Percentiles rank a stretch among this genome's conserved stretches.
These are phyloP conservation scores for Terana coerulea DNA, from an alignment of 768 basidiomycete species.

Conservation along the genomic window DNA sequence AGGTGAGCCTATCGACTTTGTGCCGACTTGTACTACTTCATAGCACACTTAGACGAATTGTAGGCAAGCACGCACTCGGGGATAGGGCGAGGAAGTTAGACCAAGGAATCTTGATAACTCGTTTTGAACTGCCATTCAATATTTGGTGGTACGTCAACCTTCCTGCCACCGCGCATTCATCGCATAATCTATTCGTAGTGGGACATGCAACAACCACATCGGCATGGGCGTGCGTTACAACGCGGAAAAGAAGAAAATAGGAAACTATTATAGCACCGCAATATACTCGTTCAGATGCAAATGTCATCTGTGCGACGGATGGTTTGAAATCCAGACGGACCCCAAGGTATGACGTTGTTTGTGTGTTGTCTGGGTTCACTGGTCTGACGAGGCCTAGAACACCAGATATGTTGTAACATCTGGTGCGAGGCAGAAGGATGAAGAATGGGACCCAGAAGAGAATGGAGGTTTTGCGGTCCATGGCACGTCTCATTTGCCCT, in stretches of 20 bases:
- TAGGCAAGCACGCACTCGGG: constrained; percentile 92
- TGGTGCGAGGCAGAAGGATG: constrained; percentile 92
- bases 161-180: neutral
- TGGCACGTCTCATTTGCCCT: constrained; percentile 43
- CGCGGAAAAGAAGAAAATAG: constrained; percentile 97
- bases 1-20: constrained; percentile 38
- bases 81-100: constrained; percentile 93
- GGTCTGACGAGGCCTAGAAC: constrained; percentile 50
- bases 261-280: constrained; percentile 90
- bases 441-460: constrained; percentile 96
- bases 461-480: constrained; percentile 90
- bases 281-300: constrained; percentile 97
- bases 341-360: constrained; percentile 63
- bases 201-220: constrained; percentile 92
- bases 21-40: neutral
- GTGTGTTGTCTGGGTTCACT: neutral
- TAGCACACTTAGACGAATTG: constrained; percentile 5
- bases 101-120: constrained; percentile 91
- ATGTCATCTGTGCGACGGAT: constrained; percentile 93
- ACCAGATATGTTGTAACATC: constrained; percentile 90
- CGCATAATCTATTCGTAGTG: constrained; percentile 42
- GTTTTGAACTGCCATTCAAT: constrained; percentile 95
- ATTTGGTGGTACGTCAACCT: constrained; percentile 78
- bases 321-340: constrained; percentile 98
- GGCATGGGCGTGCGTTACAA: constrained; percentile 99